Evolutionary conservation across 345 rosid genomes (phyloP).

Genomic region (Psidium friedrichsthalianum): DNA sequence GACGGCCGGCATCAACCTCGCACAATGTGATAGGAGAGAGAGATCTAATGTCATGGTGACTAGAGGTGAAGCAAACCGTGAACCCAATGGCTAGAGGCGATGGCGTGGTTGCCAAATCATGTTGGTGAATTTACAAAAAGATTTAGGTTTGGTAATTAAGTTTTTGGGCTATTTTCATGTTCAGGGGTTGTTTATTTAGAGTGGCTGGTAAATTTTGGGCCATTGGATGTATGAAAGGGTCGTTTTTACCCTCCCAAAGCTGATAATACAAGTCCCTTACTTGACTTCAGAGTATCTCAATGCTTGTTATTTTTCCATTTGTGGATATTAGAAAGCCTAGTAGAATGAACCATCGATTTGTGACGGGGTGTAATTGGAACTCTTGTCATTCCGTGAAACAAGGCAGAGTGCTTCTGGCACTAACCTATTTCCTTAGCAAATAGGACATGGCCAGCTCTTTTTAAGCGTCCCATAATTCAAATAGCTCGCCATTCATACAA

Average conservation of each 20-base stretch:
- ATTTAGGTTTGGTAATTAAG: background rate
- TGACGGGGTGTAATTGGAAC: background rate
- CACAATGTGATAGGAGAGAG: background rate
- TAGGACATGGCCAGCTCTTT: background rate
- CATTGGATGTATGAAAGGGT: background rate
- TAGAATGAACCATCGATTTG: background rate
- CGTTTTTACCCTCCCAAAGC: background rate
- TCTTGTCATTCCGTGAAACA: background rate
- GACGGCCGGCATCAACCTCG: background rate
- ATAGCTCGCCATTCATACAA: background rate
- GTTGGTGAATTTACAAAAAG: background rate
- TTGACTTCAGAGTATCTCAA: background rate
- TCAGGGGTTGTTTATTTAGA: background rate
- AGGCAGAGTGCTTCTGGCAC: background rate
- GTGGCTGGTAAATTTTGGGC: background rate
- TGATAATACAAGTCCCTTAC: background rate
- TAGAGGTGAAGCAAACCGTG: background rate
- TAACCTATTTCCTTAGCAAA: background rate
- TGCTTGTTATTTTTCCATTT: background rate
- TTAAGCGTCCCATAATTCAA: background rate
- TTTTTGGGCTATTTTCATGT: background rate
- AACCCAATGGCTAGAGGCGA: background rate
- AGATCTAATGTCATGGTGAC: background rate
- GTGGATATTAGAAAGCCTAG: background rate
- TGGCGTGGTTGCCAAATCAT: background rate